These are phyloP conservation scores for Pseudoperonospora humuli DNA, from an alignment of 352 stramenopile species.

Conservation along the genomic window DNA sequence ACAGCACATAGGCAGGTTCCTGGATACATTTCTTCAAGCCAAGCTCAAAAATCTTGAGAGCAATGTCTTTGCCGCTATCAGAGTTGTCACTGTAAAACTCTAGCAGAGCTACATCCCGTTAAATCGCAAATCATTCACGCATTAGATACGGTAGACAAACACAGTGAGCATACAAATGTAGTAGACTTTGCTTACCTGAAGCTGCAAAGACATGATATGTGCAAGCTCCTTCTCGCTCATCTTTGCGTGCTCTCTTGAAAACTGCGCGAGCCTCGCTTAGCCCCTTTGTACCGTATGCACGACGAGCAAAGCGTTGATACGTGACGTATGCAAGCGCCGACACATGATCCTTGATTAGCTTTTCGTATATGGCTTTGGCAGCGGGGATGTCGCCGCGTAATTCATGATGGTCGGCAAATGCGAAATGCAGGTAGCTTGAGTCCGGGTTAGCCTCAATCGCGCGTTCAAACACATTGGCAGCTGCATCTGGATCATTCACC, in stretches of 20 bases:
- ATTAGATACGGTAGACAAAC: conserved; percentile 3
- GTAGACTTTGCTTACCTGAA: conserved; percentile 39
- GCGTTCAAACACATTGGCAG: conserved; percentile 57
- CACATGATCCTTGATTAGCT: conserved; percentile 60
- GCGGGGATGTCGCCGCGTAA: conserved; percentile 50
- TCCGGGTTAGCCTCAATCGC: conserved; percentile 69
- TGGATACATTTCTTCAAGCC: conserved; percentile 86
- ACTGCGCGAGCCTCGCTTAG: conserved; percentile 67
- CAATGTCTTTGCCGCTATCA: conserved; percentile 76
- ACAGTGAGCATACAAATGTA: background rate
- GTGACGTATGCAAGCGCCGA: conserved; percentile 77
- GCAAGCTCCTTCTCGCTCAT: conserved; percentile 73
- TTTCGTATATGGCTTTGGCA: conserved; percentile 78
- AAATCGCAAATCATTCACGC: background rate
- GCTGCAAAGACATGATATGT: conserved; percentile 79
- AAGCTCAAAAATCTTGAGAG: conserved; percentile 85
- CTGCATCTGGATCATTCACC: conserved; percentile 60
- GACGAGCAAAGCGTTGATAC: conserved; percentile 78
- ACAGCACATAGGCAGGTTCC: conserved; percentile 73
- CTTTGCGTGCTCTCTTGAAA: conserved; percentile 77
- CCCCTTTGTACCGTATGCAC: conserved; percentile 66
- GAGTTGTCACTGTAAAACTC: conserved; percentile 85
- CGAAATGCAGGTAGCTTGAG: conserved; percentile 77
- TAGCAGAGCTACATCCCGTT: conserved; percentile 45
- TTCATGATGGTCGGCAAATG: conserved; percentile 76